A percentile compares a stretch with the other conserved stretches of the same genome.
Evolutionary conservation across 306 rosid genomes (phyloP).

Genomic region (Corylus avellana): DNA sequence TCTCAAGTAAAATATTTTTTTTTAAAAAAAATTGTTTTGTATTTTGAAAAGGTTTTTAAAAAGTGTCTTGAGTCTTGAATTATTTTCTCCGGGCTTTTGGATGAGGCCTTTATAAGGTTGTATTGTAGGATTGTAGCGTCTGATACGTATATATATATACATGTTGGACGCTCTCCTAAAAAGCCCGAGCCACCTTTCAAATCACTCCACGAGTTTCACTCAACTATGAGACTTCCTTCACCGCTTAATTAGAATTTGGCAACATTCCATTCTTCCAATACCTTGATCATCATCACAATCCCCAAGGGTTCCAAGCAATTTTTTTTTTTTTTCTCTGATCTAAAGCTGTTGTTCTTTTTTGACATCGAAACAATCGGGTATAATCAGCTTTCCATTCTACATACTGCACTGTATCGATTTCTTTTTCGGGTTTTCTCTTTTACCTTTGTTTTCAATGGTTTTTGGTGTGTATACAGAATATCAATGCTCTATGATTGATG

Average conservation of each 20-base stretch:
- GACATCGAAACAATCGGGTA: neutral
- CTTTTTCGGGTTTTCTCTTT: neutral
- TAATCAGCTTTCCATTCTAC: neutral
- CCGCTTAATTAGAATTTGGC: neutral
- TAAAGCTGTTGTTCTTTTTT: neutral
- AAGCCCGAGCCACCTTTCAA: neutral
- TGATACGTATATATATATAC: neutral
- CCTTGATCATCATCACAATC: neutral
- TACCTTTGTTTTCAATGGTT: neutral
- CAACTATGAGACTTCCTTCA: neutral
- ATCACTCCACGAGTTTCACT: neutral
- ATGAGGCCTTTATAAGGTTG: too few species aligned
- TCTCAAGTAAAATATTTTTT: too few species aligned
- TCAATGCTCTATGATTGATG: conserved; percentile 13
- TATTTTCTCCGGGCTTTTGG: too few species aligned
- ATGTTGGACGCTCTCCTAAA: neutral
- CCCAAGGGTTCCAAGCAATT: neutral
- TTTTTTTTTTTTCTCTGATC: neutral
- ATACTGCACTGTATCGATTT: neutral
- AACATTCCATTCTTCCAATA: neutral
- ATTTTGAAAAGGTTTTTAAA: too few species aligned
- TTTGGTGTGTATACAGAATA: neutral
- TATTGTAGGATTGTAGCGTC: neutral
- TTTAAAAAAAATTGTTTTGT: too few species aligned
- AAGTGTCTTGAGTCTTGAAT: too few species aligned